Evolutionary conservation across 2,329 filamentous ascomycete genomes (phyloP).

Genomic region (Lojkania enalia): DNA sequence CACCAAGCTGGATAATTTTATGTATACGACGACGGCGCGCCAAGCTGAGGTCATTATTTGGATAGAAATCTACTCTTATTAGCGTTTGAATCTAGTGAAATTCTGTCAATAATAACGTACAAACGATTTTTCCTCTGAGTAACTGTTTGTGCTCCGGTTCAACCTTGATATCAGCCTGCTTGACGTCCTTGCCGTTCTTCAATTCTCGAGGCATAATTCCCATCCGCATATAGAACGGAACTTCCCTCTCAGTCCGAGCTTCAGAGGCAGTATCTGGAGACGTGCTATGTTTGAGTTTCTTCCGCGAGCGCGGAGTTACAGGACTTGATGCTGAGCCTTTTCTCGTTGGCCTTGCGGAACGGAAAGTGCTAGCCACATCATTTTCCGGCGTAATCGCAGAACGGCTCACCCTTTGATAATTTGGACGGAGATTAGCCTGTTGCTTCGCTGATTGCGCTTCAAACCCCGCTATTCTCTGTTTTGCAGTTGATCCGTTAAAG

Average conservation of each 20-base stretch:
- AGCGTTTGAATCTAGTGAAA: background rate
- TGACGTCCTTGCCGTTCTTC: constrained; percentile 33
- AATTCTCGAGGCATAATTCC: constrained; percentile 37
- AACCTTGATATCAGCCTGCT: constrained; percentile 35
- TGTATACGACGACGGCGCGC: constrained; percentile 71
- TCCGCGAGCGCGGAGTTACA: constrained; percentile 2
- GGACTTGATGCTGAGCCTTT: background rate
- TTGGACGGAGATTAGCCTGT: constrained; percentile 16
- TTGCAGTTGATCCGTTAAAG: constrained; percentile 37
- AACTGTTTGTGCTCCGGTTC: constrained; percentile 38
- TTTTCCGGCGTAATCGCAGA: constrained; percentile 25
- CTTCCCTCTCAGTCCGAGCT: constrained; percentile 5
- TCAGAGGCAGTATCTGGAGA: constrained; percentile 21
- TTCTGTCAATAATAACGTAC: constrained; percentile 16
- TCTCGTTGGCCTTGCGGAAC: constrained; percentile 12
- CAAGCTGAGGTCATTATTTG: constrained; percentile 73
- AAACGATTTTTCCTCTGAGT: constrained; percentile 38
- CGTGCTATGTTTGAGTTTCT: constrained; percentile 25
- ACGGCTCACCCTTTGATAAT: constrained; percentile 11
- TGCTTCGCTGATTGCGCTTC: constrained; percentile 24
- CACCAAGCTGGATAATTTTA: constrained; percentile 68
- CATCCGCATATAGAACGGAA: constrained; percentile 31
- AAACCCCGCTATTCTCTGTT: constrained; percentile 32
- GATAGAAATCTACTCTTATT: constrained; percentile 65
- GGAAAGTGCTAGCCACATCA: constrained; percentile 19